Base-by-base conservation (phyloP, 2,329 filamentous ascomycete species). In the Fusarium avenaceum region DNA sequence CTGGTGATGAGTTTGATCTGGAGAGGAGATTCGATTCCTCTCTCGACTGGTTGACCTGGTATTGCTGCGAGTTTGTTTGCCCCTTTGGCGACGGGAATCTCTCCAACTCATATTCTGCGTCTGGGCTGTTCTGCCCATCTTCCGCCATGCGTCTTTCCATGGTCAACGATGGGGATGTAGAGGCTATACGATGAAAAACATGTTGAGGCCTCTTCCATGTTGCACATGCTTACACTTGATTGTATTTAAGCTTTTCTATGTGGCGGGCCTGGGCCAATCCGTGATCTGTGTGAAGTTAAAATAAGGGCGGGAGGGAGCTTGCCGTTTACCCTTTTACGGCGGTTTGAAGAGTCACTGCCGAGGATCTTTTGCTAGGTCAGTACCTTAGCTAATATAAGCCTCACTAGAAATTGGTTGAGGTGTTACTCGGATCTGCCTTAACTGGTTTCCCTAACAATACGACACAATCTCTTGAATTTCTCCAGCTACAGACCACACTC, bases 201-300 rank as follows among this genome's bases (percentile, higher is more conserved):
- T 47, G 17, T 20, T 11, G 26, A 35, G 6, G 38, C 28, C 26
- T 13, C 14, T 15, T 35, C 26, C 22, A 39, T 26, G 26, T 7
- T 26, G 26, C 6, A 19, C 33, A 28, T 13, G 7, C 11, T 19
- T 38, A n/a, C 17, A 38, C 19, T 35, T 28, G 45, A 39, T 20
- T 30, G 15, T 53, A 45, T 48, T 67, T 68, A 65, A 68, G 35
- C 20, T 67, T 67, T 59, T 20, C 7, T 39, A 49, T 43, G 63
- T 35, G 45, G 56, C 40, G 63, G 57, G 45, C 42, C 59, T n/a
- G 33, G 42, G 35, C 14, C n/a, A 47, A 57, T 32, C 33, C 28
- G 38, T 43, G 42, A 19, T 58, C 38, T 38, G 44, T 42, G 28
- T 22, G 42, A 33, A 32, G 47, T 38, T 46, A 26, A 54, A 54